A percentile compares a stretch with the other conserved stretches of the same genome.
Conservation (phyloP, 1,284 basidiomycete genomes). For the Malassezia caprae region DNA sequence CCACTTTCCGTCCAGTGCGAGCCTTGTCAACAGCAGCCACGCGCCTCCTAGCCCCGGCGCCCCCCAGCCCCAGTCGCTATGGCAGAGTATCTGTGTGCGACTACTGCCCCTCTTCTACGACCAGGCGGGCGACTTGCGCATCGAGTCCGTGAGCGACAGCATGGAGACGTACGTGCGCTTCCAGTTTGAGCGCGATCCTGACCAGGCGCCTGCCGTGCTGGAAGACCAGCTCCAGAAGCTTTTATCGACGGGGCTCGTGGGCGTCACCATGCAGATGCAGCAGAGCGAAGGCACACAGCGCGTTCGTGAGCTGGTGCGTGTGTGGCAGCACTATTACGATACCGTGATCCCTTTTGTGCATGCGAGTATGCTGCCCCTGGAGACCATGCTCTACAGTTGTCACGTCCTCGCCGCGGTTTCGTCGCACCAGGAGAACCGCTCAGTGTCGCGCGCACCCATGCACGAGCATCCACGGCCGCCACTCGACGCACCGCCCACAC, state of each 20-base stretch:
- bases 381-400: conserved; percentile 32
- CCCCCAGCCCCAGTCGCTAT: conserved; percentile 41
- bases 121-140: conserved; percentile 72
- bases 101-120: conserved; percentile 84
- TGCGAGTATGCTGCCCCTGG: conserved; percentile 53
- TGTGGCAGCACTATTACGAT: conserved; percentile 91
- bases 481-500: background rate
- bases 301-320: conserved; percentile 65
- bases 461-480: too few relatives aligned
- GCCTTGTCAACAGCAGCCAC: background rate
- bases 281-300: conserved; percentile 57
- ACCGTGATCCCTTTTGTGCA: conserved; percentile 80
- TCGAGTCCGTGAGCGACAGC: conserved; percentile 79
- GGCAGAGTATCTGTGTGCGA: conserved; percentile 71
- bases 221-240: conserved; percentile 72
- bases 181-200: conserved; percentile 48
- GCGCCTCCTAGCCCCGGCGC: background rate
- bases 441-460: background rate
- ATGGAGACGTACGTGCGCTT: conserved; percentile 60
- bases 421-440: background rate
- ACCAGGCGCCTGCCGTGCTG: conserved; percentile 53
- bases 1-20: background rate
- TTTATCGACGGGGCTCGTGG: conserved; percentile 77
- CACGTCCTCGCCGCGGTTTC: background rate
- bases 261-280: conserved; percentile 71